Evolutionary conservation across 139 green algal species (phyloP).

Genomic region (Desmodesmus armatus): DNA sequence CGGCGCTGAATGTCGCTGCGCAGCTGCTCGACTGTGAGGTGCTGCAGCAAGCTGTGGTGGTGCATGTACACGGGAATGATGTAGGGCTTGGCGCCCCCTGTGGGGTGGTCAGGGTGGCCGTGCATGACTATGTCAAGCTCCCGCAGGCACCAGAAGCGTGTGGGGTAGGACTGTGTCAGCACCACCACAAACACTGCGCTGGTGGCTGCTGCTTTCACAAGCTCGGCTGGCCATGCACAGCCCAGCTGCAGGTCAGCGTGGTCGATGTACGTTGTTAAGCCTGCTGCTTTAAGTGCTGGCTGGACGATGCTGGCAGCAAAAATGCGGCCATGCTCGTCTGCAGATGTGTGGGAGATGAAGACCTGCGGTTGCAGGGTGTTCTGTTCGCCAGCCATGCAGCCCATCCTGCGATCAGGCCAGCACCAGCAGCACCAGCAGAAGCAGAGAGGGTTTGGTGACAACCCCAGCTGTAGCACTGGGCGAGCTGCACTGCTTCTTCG

Average conservation of each 20-base stretch:
- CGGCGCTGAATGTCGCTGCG: no score
- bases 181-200: constrained; percentile 18
- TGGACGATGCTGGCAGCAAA: constrained; percentile 16
- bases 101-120: no score
- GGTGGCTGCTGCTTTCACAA: constrained; percentile 9
- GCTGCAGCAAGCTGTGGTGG: no score
- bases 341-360: constrained; percentile 26
- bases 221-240: neutral
- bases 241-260: neutral
- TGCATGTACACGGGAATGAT: no score
- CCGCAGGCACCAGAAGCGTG: constrained; percentile 6
- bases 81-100: no score
- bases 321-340: neutral
- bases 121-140: constrained; percentile 4
- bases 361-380: neutral
- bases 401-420: no score
- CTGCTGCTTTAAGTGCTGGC: constrained; percentile 8
- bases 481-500: no score
- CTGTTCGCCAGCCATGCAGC: no score
- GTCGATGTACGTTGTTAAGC: constrained; percentile 9
- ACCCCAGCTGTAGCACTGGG: no score
- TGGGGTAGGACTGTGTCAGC: neutral
- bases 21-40: no score
- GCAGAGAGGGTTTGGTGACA: no score
- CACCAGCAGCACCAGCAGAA: no score